Evolutionary conservation across 805 yeast species (phyloP).

Genomic region (Saccharomycopsis babjevae): DNA sequence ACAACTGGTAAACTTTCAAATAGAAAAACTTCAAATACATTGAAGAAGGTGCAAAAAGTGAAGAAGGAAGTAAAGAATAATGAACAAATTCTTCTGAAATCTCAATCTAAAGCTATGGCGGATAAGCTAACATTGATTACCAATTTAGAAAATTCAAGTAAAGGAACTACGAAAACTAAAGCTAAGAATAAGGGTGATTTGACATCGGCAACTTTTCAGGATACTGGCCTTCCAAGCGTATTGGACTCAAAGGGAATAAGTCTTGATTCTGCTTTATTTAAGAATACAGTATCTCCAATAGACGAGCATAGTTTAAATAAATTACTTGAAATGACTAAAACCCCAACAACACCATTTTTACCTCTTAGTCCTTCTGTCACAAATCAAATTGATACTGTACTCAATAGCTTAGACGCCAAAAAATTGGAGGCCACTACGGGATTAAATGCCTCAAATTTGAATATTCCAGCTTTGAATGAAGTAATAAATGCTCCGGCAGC

Average conservation of each 20-base stretch:
- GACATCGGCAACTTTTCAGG: not conserved
- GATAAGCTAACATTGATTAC: not conserved
- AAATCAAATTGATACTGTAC: not conserved
- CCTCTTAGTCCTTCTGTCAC: slow-evolving; percentile 1
- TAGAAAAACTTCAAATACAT: not conserved
- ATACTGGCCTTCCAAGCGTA: not conserved
- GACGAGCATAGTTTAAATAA: not conserved
- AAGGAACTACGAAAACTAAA: not conserved
- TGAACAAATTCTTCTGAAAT: not conserved
- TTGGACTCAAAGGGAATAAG: not conserved
- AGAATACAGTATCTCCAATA: not conserved
- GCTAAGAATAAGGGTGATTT: not conserved
- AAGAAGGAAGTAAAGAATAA: not conserved
- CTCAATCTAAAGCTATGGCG: not conserved
- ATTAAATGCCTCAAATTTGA: not conserved
- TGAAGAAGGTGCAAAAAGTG: not conserved
- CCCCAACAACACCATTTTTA: not conserved
- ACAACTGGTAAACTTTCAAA: not conserved
- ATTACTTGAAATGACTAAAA: not conserved
- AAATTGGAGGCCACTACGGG: not conserved
- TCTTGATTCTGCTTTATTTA: not conserved
- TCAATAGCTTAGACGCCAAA: not conserved
- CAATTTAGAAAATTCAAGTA: not conserved
- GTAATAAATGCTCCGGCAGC: not conserved
- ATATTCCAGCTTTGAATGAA: not conserved